These are phyloP conservation scores for Arthrobotrys iridis DNA, from an alignment of 2,329 filamentous ascomycete genomes.

Conservation along the genomic window DNA sequence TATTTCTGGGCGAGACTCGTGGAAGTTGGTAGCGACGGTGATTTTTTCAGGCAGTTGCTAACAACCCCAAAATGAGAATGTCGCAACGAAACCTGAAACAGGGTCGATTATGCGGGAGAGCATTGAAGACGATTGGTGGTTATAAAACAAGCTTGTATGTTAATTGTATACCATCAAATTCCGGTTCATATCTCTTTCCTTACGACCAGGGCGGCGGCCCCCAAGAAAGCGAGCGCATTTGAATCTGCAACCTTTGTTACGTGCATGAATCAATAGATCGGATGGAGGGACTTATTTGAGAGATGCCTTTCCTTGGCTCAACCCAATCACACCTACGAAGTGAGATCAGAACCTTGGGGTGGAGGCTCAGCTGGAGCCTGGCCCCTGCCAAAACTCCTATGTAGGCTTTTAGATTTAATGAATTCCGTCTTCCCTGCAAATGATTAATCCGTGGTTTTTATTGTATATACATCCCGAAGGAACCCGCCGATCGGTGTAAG, in stretches of 20 bases:
- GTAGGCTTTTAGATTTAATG: not conserved
- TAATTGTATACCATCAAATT: not conserved
- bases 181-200: not conserved
- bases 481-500: not conserved
- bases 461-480: not conserved
- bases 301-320: not conserved
- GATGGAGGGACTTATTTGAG: conserved; percentile 6
- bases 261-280: conserved; percentile 14
- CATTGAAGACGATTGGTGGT: too few relatives aligned
- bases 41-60: conserved; percentile 9
- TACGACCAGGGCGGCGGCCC: not conserved
- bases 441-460: not conserved
- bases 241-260: not conserved
- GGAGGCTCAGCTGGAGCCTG: conserved; percentile 6
- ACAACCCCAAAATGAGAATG: not conserved
- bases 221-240: not conserved
- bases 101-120: conserved; percentile 5
- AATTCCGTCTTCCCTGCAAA: not conserved
- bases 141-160: too few relatives aligned
- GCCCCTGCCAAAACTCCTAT: conserved; percentile 14
- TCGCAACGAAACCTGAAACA: conserved; percentile 1
- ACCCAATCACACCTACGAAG: not conserved
- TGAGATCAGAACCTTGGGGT: conserved; percentile 15
- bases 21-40: not conserved
- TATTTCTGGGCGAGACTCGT: too few relatives aligned